Base-by-base conservation (phyloP, 768 basidiomycete species). In the Suillus clintonianus region DNA sequence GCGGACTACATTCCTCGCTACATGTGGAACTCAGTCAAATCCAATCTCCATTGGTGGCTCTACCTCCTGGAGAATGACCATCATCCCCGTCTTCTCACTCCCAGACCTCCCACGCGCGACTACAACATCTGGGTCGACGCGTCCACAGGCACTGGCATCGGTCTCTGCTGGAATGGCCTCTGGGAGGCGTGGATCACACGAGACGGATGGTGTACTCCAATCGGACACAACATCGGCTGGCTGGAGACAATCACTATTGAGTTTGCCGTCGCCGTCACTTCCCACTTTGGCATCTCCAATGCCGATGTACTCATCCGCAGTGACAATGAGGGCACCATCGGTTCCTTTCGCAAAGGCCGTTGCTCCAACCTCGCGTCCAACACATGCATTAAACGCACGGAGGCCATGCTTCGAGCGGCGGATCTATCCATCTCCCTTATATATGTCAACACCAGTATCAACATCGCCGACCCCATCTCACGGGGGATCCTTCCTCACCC, bases 141-240 rank as follows among this genome's bases (percentile, higher is more conserved):
- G 0, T 80, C 77, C 0, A 81, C 79, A 0, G 69, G 66, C 0
- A 81, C 75, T 75, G 81, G 81, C 11, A 75, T 83, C 36, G 80
- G 82, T 1, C 37, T 81, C 5, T 36, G 76, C 6, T 50, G 74
- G 10, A 65, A 65, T 1, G 57, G 55, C 1, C 24, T 41, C 2
- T 82, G 79, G 78, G 72, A 66, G 11, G 72, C 75, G 0, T 80
- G 70, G 68, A 48, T 47, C 14, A 67, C 75, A 0, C 7, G 3
- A 1, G 42, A 47, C 0, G 63, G 45, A 5, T 76, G 72, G 70
- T 59, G 68, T 24, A 50, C 42, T 5, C 56, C 53, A 1, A 63
- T 50, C 70, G 27, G 60, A 8, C 37, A 39, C 5, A 68, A 71
- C 59, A 76, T 76, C 10, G 70, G 75, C 32, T 76, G 75, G 75